A percentile compares a stretch with the other conserved stretches of the same genome.
Evolutionary conservation across 371 early-diverging fungal species (phyloP).

Genomic region (Rhizopus microsporus): DNA sequence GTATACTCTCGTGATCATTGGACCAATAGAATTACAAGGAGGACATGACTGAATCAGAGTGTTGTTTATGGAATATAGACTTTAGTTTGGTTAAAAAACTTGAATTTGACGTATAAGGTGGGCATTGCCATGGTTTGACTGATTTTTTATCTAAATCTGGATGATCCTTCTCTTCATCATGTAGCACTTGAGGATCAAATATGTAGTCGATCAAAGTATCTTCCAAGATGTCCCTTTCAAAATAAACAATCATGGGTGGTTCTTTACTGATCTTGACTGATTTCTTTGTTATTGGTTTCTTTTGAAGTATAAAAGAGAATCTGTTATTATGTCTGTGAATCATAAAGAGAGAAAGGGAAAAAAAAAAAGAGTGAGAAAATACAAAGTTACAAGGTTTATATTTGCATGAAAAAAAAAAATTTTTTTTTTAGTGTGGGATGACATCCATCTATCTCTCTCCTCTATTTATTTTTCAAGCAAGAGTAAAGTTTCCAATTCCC

Average conservation of each 20-base stretch:
- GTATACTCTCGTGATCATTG: no score
- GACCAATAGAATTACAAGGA: no score
- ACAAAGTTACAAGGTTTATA: background rate
- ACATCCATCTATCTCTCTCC: background rate
- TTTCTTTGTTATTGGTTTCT: constrained; percentile 20
- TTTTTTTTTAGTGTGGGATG: constrained; percentile 7
- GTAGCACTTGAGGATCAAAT: constrained; percentile 46
- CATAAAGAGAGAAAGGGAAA: background rate
- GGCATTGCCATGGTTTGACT: constrained; percentile 43
- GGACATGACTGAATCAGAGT: background rate
- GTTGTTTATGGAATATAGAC: constrained; percentile 7
- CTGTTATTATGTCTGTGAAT: constrained; percentile 2
- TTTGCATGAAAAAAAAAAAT: background rate
- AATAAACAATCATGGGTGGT: constrained; percentile 43
- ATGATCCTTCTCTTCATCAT: constrained; percentile 48
- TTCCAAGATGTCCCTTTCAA: constrained; percentile 37
- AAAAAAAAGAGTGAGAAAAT: background rate
- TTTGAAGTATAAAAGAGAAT: background rate
- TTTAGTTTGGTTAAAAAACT: constrained; percentile 10
- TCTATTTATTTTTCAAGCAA: constrained; percentile 13
- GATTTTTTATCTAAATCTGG: constrained; percentile 29
- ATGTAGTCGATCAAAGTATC: constrained; percentile 39
- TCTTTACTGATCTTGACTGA: constrained; percentile 49
- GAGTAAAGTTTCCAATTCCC: constrained; percentile 50
- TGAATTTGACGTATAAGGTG: constrained; percentile 13